Conservation (phyloP, 2,329 filamentous ascomycete genomes). For the Ophiostoma sp. region DNA sequence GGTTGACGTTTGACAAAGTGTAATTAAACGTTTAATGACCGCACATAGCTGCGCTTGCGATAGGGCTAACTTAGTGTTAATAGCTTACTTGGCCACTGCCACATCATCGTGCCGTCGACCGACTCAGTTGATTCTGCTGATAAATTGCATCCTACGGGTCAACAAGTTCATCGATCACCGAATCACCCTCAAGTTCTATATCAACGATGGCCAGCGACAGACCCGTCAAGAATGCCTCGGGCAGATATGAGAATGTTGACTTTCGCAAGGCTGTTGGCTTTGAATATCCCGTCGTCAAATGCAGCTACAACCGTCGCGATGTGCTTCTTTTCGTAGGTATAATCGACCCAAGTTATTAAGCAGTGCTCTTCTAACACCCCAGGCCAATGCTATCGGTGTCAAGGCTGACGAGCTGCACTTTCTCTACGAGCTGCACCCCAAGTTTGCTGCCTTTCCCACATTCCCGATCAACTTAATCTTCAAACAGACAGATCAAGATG, state of each 20-base stretch:
- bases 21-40: no score
- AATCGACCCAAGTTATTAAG: no score
- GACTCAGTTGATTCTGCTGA: neutral
- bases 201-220: slow-evolving; percentile 27
- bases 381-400: slow-evolving; percentile 39
- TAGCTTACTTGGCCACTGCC: neutral
- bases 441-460: slow-evolving; percentile 44
- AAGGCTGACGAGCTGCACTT: slow-evolving; percentile 41
- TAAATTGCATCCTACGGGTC: no score
- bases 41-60: no score
- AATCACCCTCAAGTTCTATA: neutral
- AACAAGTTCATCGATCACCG: neutral
- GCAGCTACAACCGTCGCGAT: slow-evolving; percentile 41
- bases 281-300: slow-evolving; percentile 37
- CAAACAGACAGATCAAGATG: slow-evolving; percentile 43
- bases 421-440: slow-evolving; percentile 41
- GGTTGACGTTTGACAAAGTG: no score
- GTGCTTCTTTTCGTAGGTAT: slow-evolving; percentile 38
- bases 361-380: neutral
- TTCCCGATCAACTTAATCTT: slow-evolving; percentile 44
- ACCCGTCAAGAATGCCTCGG: slow-evolving; percentile 37
- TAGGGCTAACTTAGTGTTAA: neutral
- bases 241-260: slow-evolving; percentile 40
- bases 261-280: slow-evolving; percentile 38
- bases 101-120: neutral